Evolutionary conservation across 176 grass and related monocot genomes (phyloP).

Genomic region (Musa beccarii): DNA sequence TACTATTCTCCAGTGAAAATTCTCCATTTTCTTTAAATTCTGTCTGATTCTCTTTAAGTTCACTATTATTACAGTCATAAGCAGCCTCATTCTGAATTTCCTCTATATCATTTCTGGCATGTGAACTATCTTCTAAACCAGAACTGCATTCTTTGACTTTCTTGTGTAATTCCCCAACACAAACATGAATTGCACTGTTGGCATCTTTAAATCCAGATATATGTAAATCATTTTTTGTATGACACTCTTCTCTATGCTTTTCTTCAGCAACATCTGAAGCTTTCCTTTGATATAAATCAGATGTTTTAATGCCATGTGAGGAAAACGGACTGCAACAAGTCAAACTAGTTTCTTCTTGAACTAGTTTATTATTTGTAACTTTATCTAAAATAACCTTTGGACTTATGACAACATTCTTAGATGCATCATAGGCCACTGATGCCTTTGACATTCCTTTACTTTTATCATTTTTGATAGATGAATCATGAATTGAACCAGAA

Average conservation of each 20-base stretch:
- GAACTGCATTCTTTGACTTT: slow-evolving; percentile 31
- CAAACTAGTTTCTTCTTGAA: background rate
- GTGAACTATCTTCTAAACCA: slow-evolving; percentile 20
- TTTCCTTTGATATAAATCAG: background rate
- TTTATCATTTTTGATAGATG: slow-evolving; percentile 1
- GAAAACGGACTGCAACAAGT: background rate
- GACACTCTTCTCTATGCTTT: slow-evolving; percentile 3
- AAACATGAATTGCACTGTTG: slow-evolving; percentile 8
- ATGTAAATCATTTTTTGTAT: slow-evolving; percentile 23
- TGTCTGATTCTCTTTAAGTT: slow-evolving; percentile 19
- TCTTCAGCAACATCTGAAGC: slow-evolving; percentile 11
- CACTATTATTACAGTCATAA: slow-evolving; percentile 23
- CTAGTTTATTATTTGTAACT: background rate
- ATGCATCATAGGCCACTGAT: background rate
- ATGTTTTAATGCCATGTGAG: slow-evolving; percentile 7
- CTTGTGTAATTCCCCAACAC: slow-evolving; percentile 11
- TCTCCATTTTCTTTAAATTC: slow-evolving; percentile 14
- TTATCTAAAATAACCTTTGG: background rate
- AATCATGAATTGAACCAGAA: slow-evolving; percentile 2
- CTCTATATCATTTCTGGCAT: slow-evolving; percentile 25
- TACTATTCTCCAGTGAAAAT: slow-evolving; percentile 3
- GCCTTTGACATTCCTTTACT: background rate
- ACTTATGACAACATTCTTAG: background rate
- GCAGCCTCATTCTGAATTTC: slow-evolving; percentile 27
- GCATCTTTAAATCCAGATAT: slow-evolving; percentile 22